Evolutionary conservation across 306 rosid genomes (phyloP).

Genomic region (Neltuma alba): DNA sequence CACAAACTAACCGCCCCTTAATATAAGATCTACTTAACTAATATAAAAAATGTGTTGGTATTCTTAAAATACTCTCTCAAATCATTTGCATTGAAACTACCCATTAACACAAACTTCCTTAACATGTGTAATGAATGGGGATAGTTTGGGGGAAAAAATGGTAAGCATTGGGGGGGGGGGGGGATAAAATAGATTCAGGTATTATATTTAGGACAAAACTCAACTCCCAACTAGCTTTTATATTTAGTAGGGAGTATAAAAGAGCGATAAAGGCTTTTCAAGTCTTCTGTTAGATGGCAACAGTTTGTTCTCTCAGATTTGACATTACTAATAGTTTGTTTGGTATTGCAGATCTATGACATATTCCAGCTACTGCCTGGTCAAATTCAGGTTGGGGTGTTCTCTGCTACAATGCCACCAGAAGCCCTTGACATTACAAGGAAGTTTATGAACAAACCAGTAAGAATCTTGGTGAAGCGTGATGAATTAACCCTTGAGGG

Average conservation of each 20-base stretch:
- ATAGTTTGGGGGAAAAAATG: no score
- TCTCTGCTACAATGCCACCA: constrained; percentile 97
- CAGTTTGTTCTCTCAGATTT: not conserved
- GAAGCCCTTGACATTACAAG: constrained; percentile 92
- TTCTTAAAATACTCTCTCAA: no score
- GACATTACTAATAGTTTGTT: constrained; percentile 10
- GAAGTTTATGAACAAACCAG: constrained; percentile 97
- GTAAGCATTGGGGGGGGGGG: no score
- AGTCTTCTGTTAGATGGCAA: not conserved
- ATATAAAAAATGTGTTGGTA: no score
- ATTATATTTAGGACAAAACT: no score
- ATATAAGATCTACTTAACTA: no score
- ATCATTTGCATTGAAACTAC: no score
- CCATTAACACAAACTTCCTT: no score
- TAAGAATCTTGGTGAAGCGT: constrained; percentile 87
- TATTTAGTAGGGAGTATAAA: not conserved
- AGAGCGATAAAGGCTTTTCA: not conserved
- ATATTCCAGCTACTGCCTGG: constrained; percentile 90
- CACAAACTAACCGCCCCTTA: no score
- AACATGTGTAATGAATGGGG: no score
- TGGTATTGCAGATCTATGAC: constrained; percentile 76
- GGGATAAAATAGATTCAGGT: no score
- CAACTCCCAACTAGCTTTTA: no score
- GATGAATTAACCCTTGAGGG: constrained; percentile 96
- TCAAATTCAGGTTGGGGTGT: constrained; percentile 92